Evolutionary conservation across 257 asterid species (phyloP).

Genomic region (Asclepias syriaca): DNA sequence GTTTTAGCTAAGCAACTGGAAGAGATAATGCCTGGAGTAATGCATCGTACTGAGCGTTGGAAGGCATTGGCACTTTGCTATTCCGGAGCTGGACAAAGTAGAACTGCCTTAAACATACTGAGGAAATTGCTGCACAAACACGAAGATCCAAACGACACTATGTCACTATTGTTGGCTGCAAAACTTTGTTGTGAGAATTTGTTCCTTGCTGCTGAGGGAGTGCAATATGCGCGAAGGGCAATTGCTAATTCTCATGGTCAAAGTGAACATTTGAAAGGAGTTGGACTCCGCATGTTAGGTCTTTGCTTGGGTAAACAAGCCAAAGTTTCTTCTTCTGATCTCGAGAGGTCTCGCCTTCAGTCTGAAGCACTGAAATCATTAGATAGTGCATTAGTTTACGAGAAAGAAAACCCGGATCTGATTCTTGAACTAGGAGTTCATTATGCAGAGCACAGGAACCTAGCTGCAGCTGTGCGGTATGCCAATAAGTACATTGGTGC

Average conservation of each 20-base stretch:
- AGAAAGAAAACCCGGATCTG: slow-evolving; percentile 73
- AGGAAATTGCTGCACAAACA: slow-evolving; percentile 66
- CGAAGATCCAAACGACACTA: slow-evolving; percentile 81
- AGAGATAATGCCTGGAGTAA: slow-evolving; percentile 79
- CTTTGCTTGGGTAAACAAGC: slow-evolving; percentile 91
- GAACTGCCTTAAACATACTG: slow-evolving; percentile 64
- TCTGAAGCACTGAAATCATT: slow-evolving; percentile 87
- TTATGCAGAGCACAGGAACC: slow-evolving; percentile 82
- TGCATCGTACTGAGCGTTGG: slow-evolving; percentile 83
- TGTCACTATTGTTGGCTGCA: slow-evolving; percentile 72
- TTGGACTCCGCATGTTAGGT: slow-evolving; percentile 78
- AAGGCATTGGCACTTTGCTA: slow-evolving; percentile 75
- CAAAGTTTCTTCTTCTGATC: slow-evolving; percentile 71
- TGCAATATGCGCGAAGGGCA: slow-evolving; percentile 68
- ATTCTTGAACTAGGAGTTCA: slow-evolving; percentile 79
- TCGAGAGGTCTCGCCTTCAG: slow-evolving; percentile 88
- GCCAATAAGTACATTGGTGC: slow-evolving; percentile 81
- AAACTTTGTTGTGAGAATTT: slow-evolving; percentile 76
- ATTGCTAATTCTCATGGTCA: slow-evolving; percentile 47
- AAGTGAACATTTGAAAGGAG: slow-evolving; percentile 69
- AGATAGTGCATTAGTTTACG: slow-evolving; percentile 61
- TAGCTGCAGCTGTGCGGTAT: slow-evolving; percentile 73
- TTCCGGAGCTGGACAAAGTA: slow-evolving; percentile 62
- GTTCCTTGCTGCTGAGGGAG: slow-evolving; percentile 85
- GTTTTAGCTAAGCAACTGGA: slow-evolving; percentile 84